Base-by-base conservation (phyloP, 2,329 filamentous ascomycete genomes). In the Ciborinia camelliae region DNA sequence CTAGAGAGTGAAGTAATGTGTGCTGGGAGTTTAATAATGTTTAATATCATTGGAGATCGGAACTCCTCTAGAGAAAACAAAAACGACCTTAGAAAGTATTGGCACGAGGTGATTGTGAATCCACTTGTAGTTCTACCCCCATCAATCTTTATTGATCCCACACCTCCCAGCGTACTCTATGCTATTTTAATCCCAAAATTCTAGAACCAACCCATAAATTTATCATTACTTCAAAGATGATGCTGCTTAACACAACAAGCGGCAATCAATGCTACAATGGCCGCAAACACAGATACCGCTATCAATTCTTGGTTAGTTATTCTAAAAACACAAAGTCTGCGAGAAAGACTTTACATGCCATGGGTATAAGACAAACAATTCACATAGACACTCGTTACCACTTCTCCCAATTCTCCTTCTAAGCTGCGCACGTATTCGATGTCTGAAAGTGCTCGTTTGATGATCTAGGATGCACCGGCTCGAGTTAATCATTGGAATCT, bases 331-430 rank as follows among this genome's bases (percentile, higher is more conserved):
- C 26, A 30, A 18, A 58, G 12, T 5, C 15, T n/a, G 28, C 9
- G 10, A n/a, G 26, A 15, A 18, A 55, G 23, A 54, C 20, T 5
- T 18, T 0, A 65, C 62, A 43, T 65, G 71, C 67, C 66, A 64
- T 72, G 69, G 43, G 65, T 71, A 64, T 69, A 70, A 10, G 65
- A 62, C 10, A 72, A 62, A 59, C 69, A 71, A 28, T 65, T 63
- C 6, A 71, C 64, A 66, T 70, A 71, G 23, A 55, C 68, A 8
- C 41, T 52, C 6, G 66, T 68, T n/a, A 72, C 69, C 12, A 71
- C 28, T 23, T 65, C 51, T 41, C 65, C 63, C 14, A 71, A 39
- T 14, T 30, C 20, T 4, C 66, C 61, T 12, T 70, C 50, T 23
- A 72, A 37, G 5, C 30, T 54, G 20, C 55, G 41, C 14, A 71